These are phyloP conservation scores for Leccinum griseonigrum DNA, from an alignment of 1,284 basidiomycete genomes.

Conservation along the genomic window DNA sequence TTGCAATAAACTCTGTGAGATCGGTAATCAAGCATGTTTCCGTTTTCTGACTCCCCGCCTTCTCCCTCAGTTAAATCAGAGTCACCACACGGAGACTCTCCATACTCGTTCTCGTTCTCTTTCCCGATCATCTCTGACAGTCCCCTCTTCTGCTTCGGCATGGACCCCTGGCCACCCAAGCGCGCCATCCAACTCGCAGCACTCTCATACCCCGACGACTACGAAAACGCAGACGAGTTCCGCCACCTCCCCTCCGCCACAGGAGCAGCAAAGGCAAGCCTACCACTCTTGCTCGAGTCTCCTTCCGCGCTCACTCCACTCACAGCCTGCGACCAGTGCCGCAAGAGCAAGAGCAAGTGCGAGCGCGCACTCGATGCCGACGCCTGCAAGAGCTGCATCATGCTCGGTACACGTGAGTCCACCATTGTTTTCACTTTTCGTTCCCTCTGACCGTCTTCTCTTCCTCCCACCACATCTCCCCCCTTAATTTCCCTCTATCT, in stretches of 20 bases:
- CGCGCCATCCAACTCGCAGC: conserved; percentile 23
- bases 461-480: background rate
- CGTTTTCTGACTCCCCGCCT: background rate
- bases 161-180: conserved; percentile 30
- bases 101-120: conserved; percentile 26
- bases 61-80: conserved; percentile 30
- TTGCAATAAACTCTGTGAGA: no score
- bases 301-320: background rate
- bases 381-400: conserved; percentile 64
- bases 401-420: conserved; percentile 64
- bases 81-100: conserved; percentile 19
- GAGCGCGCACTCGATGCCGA: conserved; percentile 22
- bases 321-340: conserved; percentile 67
- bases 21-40: background rate
- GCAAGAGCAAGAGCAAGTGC: conserved; percentile 42
- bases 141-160: conserved; percentile 26
- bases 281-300: background rate
- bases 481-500: background rate
- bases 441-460: conserved; percentile 1
- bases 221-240: conserved; percentile 47
- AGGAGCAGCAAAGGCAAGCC: conserved; percentile 66
- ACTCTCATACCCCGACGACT: conserved; percentile 51
- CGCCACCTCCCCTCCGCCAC: conserved; percentile 49
- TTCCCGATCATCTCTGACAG: conserved; percentile 10
- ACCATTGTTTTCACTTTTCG: conserved; percentile 13